Evolutionary conservation across 441 rosid species (phyloP).

Genomic region (Isatis lusitanica): DNA sequence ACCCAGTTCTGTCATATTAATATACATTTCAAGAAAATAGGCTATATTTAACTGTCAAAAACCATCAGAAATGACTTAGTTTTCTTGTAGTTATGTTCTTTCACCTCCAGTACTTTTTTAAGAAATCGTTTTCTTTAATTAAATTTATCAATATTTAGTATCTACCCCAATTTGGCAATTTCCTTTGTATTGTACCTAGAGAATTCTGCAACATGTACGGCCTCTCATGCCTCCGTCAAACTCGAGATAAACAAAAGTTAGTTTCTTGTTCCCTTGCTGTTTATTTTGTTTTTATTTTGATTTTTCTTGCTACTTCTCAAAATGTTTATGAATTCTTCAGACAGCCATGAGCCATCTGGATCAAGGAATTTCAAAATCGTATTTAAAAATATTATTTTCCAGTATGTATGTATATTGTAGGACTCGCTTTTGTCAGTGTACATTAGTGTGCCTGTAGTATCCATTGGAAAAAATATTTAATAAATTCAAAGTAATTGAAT

Average conservation of each 20-base stretch:
- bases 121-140: not conserved
- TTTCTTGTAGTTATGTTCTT: too few relatives aligned
- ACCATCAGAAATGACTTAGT: too few relatives aligned
- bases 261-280: not conserved
- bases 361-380: not conserved
- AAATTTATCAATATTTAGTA: not conserved
- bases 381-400: not conserved
- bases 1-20: too few relatives aligned
- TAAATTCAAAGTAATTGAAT: not conserved
- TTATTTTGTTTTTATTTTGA: not conserved
- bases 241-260: slow-evolving; percentile 12
- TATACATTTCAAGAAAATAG: too few relatives aligned
- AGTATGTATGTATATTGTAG: not conserved
- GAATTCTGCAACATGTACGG: slow-evolving; percentile 19
- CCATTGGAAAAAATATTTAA: not conserved
- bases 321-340: not conserved
- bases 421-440: not conserved
- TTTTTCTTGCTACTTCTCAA: not conserved
- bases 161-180: not conserved
- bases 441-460: not conserved
- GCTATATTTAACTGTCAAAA: too few relatives aligned
- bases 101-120: not conserved
- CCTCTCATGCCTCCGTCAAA: not conserved
- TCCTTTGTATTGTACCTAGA: not conserved
- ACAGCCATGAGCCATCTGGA: not conserved